phyloP scores from a whole-genome alignment of 305 asterid species.

The Ilex paraguariensis region DNA sequence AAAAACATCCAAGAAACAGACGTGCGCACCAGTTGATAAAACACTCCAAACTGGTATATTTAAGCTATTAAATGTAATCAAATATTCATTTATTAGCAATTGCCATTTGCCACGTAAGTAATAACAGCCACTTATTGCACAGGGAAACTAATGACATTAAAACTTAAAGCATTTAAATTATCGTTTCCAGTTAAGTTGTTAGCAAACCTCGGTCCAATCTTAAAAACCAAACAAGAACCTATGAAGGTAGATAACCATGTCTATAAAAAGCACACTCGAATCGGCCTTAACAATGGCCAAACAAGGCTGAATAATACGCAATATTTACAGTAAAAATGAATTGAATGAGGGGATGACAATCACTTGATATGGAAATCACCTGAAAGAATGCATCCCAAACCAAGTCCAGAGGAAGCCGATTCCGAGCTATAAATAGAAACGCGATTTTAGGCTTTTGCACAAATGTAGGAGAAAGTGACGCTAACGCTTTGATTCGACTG shows the following conservation, averaged over 20 bases:
- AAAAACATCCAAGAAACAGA: too few species aligned
- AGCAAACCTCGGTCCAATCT: too few species aligned
- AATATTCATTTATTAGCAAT: too few species aligned
- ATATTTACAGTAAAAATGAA: not conserved
- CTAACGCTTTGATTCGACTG: constrained; percentile 46
- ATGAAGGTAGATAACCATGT: not conserved
- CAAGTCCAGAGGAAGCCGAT: constrained; percentile 79
- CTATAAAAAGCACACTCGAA: not conserved
- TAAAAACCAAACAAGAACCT: not conserved
- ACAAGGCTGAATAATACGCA: not conserved
- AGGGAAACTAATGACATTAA: too few species aligned
- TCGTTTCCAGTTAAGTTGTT: too few species aligned
- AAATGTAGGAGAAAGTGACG: constrained; percentile 38
- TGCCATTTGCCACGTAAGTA: too few species aligned
- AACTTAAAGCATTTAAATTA: too few species aligned
- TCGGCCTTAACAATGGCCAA: not conserved
- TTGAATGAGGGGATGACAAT: constrained; percentile 4
- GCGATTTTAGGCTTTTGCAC: constrained; percentile 70
- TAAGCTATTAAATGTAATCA: too few species aligned
- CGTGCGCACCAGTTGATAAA: too few species aligned
- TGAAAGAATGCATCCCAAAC: constrained; percentile 88
- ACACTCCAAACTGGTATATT: too few species aligned
- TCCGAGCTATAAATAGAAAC: constrained; percentile 83
- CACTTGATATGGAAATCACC: constrained; percentile 32
- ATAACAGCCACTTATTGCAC: too few species aligned